Evolutionary conservation across 148 eudicot genomes (phyloP).

Genomic region (Rhododendron simsii): DNA sequence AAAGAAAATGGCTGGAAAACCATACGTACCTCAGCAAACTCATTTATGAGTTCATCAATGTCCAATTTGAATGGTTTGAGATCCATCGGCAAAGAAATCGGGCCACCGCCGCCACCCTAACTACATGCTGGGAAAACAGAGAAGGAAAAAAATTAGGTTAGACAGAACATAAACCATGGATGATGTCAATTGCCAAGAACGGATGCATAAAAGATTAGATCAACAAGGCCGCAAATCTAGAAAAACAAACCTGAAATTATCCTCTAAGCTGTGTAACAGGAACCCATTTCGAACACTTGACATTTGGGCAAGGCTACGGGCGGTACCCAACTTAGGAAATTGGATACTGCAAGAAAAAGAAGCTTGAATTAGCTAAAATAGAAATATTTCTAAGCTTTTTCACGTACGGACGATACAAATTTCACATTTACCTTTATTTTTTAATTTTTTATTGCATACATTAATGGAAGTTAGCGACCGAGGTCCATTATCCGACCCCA

Average conservation of each 20-base stretch:
- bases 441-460: too few relatives aligned
- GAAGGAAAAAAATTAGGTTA: neutral
- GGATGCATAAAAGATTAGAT: neutral
- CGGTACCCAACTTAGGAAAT: too few relatives aligned
- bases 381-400: too few relatives aligned
- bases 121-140: neutral
- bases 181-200: neutral
- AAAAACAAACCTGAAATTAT: neutral
- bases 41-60: constrained; percentile 72
- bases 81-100: constrained; percentile 28
- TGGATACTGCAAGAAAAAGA: too few relatives aligned
- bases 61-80: constrained; percentile 58
- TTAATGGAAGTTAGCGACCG: too few relatives aligned
- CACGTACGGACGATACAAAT: too few relatives aligned
- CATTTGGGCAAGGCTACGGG: neutral
- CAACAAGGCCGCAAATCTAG: neutral
- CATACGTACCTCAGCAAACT: constrained; percentile 26
- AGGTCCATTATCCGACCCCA: too few relatives aligned
- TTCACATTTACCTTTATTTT: neutral
- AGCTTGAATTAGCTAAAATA: too few relatives aligned
- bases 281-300: neutral
- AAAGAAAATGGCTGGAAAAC: neutral
- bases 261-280: neutral
- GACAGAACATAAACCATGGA: neutral
- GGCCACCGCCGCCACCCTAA: neutral